These are phyloP conservation scores for Drechslera avenae DNA, from an alignment of 2,329 filamentous ascomycete genomes.

Conservation along the genomic window DNA sequence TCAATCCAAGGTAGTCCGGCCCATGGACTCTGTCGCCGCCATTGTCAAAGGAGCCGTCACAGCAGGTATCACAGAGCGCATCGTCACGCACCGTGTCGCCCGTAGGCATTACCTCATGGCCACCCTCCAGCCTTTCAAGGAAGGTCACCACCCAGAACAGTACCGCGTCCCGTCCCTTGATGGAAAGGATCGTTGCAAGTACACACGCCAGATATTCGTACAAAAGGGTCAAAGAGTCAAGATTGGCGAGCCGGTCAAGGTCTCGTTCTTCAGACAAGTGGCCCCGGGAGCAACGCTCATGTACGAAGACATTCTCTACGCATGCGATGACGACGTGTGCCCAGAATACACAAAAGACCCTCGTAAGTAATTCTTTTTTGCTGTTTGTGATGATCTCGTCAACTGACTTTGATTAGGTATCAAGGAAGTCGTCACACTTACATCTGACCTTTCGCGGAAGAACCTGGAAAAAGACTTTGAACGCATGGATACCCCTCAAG, in stretches of 20 bases:
- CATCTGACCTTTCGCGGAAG: slow-evolving; percentile 94
- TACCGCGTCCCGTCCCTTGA: slow-evolving; percentile 97
- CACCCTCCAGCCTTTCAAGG: slow-evolving; percentile 97
- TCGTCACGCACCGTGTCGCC: slow-evolving; percentile 95
- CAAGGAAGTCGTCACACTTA: slow-evolving; percentile 98
- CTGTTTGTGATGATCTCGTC: neutral
- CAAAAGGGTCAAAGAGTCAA: slow-evolving; percentile 99
- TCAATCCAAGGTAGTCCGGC: slow-evolving; percentile 95
- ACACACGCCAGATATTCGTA: slow-evolving; percentile 96
- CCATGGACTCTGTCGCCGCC: slow-evolving; percentile 98
- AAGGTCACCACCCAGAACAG: slow-evolving; percentile 96
- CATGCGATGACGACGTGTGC: slow-evolving; percentile 96
- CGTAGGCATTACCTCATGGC: slow-evolving; percentile 99
- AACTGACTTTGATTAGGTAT: slow-evolving; percentile 67
- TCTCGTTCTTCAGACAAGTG: slow-evolving; percentile 97
- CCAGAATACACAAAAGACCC: slow-evolving; percentile 99
- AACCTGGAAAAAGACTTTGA: slow-evolving; percentile 99
- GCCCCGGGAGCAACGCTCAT: slow-evolving; percentile 96
- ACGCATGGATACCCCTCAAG: slow-evolving; percentile 97
- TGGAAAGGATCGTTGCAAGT: slow-evolving; percentile 98
- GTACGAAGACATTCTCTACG: slow-evolving; percentile 98
- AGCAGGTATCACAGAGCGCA: slow-evolving; percentile 94
- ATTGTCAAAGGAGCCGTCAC: slow-evolving; percentile 99
- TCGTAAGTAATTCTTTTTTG: slow-evolving; percentile 76
- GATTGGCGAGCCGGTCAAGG: slow-evolving; percentile 98